Conservation (phyloP, 352 stramenopile genomes). For the Peronospora tabacina region DNA sequence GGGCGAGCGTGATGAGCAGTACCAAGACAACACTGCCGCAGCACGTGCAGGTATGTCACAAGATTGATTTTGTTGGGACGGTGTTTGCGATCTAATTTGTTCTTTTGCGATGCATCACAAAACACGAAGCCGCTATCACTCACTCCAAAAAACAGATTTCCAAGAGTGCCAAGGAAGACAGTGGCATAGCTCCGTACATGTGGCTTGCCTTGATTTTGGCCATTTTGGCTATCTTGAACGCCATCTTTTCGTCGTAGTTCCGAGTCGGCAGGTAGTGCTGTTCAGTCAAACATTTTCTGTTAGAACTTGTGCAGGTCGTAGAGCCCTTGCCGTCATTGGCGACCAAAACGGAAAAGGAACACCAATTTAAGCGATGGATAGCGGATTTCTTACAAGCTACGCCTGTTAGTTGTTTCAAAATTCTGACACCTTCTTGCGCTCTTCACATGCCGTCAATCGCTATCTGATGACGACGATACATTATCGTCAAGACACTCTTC, state of each 20-base stretch:
- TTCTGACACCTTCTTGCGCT: not conserved
- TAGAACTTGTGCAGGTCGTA: no score
- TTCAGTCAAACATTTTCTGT: no score
- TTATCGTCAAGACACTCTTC: constrained; percentile 17
- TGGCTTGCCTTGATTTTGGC: constrained; percentile 39
- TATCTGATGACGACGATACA: constrained; percentile 25
- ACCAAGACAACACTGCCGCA: constrained; percentile 38
- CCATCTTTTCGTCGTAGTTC: constrained; percentile 21
- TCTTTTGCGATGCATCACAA: constrained; percentile 2
- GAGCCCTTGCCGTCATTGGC: no score
- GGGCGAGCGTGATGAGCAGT: constrained; percentile 24
- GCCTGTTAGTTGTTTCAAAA: not conserved
- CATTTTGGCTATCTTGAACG: constrained; percentile 30
- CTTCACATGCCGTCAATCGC: constrained; percentile 14
- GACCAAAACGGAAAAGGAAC: not conserved
- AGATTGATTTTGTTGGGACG: not conserved
- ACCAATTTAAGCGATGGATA: not conserved
- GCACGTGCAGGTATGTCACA: constrained; percentile 41
- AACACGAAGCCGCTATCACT: constrained; percentile 46
- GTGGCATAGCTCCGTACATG: constrained; percentile 26
- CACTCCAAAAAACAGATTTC: constrained; percentile 58
- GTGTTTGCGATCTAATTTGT: constrained; percentile 5
- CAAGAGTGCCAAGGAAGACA: constrained; percentile 33
- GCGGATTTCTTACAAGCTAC: not conserved
- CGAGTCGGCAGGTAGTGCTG: no score